Evolutionary conservation across 2,329 filamentous ascomycete genomes (phyloP), one percentile per base, ranked within the genome.

Genomic region (Arthrobotrys pseudoclavata): DNA sequence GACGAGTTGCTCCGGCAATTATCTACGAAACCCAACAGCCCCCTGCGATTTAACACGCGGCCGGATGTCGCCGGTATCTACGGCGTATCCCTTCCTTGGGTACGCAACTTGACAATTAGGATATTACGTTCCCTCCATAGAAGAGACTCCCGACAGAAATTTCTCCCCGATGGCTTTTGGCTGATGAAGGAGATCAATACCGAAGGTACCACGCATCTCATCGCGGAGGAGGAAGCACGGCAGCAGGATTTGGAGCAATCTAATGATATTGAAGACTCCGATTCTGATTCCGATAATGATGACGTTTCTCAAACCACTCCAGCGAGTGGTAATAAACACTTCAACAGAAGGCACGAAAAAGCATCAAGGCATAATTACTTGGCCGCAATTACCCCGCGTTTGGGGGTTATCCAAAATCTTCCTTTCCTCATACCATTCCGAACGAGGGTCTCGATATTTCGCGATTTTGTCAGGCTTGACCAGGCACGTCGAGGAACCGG

Each of bases 371-470:
- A 70, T 18, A 90, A 92, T 79, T 88, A 92, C 77, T 85, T 96
- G 24, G 92, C 94, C 57, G 88, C 91, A 13, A 89, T 97, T 77
- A 93, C 92, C 0, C 95, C 96, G 0, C 91, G 95, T 80, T 86
- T 97, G 9, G 94, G 97, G 82, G 92, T 99, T 4, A 84, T 99
- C 62, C 91, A 96, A 80, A 96, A 98, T 82, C 96, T 99, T 90
- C 96, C 96, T 0, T 99, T 98, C 83, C 92, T 95, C 80, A 96
- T 99, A 52, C 96, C 95, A 0, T 99, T 99, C 81, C 89, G 92
- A 42, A 96, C 92, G 0, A 87, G 96, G 55, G 96, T 99, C 3
- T 90, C 94, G 82, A 95, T 98, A 24, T 98, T 99, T 83, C 89
- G 94, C 31, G 90, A 97, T 82, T 98, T 98, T 81, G 92, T 98